Base-by-base conservation (phyloP, 169 alveolate species). In the Cryptosporidium andersoni region DNA sequence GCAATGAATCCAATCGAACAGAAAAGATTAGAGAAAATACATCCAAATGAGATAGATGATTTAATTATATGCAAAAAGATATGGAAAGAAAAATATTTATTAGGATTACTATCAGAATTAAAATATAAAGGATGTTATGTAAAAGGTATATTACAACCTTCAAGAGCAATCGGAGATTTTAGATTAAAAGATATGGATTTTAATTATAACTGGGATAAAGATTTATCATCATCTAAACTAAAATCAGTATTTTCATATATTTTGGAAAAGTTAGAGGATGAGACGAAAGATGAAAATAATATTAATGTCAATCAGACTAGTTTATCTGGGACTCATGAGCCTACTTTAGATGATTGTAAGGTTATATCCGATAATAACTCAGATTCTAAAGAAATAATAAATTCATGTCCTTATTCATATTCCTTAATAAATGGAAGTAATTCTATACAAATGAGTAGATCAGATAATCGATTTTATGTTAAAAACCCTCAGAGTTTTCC, bases 81-180 rank as follows among this genome's bases (percentile, higher is more conserved):
- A 11, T 39, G 55, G n/a, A 25, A 58, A 36, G 85, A 62, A 43
- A 74, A 55, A 42, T 43, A 45, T 8, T 37, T 74, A 1, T 39
- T 74, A 64, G 85, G 85, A 0, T 37, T 74, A 5, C 55, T 58
- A 14, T 55, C 85, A 16, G 9, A 58, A 11, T 68, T 68, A 2
- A 74, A 14, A 34, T 74, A 58, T 42, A 74, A 37, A 55, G 67
- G 85, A 9, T 74, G 85, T 37, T 74, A 74, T 43, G 74, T 74
- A 2, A 74, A 74, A 43, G 85, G 85, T 52, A 74, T 74, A 7
- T 42, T 74, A 12, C 85, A 74, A n/a, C 85, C 85, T 37, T 74
- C 85, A 9, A 74, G 85, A 58, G 85, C 85, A 56, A 74, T 74
- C 45, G 85, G 85, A 5, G 85, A 74, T 51, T 74, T 74, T 36